Base-by-base conservation (phyloP, 805 yeast species). In the Starmerella bombicola region DNA sequence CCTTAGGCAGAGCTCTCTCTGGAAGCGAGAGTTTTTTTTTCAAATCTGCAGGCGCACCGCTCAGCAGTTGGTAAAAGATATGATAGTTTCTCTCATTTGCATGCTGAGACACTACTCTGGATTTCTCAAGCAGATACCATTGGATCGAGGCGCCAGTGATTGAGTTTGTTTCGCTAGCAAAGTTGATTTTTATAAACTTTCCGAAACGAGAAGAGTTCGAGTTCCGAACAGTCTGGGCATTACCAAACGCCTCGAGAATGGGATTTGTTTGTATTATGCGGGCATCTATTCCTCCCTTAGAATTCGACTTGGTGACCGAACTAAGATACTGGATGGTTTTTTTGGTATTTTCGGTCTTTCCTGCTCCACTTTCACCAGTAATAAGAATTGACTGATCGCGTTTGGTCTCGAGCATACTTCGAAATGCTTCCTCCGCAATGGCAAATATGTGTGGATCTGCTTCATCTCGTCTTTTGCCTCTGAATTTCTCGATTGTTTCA, bases 281-380 rank as follows among this genome's bases (percentile, higher is more conserved):
- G 47, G 73, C 70, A 59, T 91, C 97, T 51, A 91, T 80, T 3
- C 46, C 43, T 7, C 32, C 13, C 3, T 30, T 10, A 13, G 24
- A 6, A 8, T 26, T n/a, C n/a, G 41, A 23, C 34, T 70, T 66
- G 13, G 64, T 74, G 21, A 83, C 77, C 6, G 83, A 76, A 1
- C 95, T 83, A 42, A 91, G 68, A 58, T 85, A 91, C 58, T 86
- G 96, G 45, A 91, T 79, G 41, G 91, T 85, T 56, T 81, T 85
- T 60, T 91, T 91, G 4, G 99, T 91, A 52, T 84, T 91, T 62
- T 91, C 98, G 0, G 99, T 91, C 58, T 91, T 91, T 39, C 99
- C 99, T 0, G 99, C 98, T 50, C 99, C 99, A 19, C 93, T 80
- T 58, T 91, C 99, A 49, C 99, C 99, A 0, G 98, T 91, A n/a